Base-by-base conservation (phyloP, 805 yeast genomes). In the Myxozyma lipomycoides region DNA sequence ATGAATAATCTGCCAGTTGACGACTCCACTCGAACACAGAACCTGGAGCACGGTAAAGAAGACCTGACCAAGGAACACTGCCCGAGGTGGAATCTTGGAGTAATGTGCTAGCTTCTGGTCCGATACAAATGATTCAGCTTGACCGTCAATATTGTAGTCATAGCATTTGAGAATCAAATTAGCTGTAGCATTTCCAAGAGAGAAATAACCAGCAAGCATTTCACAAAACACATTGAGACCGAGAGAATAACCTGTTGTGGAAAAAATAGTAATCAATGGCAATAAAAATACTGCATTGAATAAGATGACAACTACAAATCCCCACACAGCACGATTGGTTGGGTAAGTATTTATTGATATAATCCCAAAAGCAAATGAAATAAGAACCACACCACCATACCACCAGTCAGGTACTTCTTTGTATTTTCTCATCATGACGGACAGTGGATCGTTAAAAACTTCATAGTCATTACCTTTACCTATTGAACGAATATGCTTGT, bases 81-180 rank as follows among this genome's bases (percentile, higher is more conserved):
- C 72, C 52, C 81, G 71, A 1, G 87, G 88, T 0, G 84, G 79
- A 22, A 83, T 69, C 59, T 81, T 82, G 60, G 80, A 64, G 62
- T 83, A 83, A 55, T 83, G 86, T 2, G 79, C 86, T 62, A 79
- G 64, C 61, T 83, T 83, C 73, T 78, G 76, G 60, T 79, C 83
- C 9, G 74, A 70, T 35, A 78, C 70, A 61, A 73, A 80, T 45
- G 73, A 70, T 40, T 78, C 72, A 1, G 85, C 83, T 59, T 79
- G 83, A n/a, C 64, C 64, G 43, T 75, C 75, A 37, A 80, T 73
- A 57, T 76, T 76, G 64, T 73, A 78, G 26, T 84, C 83, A 60
- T 74, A 74, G 5, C 83, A 77, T 65, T 81, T 81, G 68, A 79
- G 73, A 17, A 43, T 18, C 46, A 43, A 21, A 21, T 43, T 43